These are phyloP conservation scores for Podospora anserina DNA, from an alignment of 495 filamentous ascomycete species.

Conservation along the genomic window DNA sequence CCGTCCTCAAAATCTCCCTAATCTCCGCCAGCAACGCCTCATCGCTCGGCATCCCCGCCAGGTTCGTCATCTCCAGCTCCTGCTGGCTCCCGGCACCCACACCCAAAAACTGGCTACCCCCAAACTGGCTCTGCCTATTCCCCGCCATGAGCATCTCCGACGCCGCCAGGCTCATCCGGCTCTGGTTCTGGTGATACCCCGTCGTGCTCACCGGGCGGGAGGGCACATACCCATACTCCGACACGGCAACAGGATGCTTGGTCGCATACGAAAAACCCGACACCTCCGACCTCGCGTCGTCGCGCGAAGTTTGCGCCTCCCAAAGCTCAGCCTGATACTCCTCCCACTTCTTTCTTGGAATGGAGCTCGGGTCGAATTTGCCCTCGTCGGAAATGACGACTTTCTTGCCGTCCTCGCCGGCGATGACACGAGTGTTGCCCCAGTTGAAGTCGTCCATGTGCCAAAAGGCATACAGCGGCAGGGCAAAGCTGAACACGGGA, in stretches of 20 bases:
- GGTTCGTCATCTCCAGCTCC: slow-evolving; percentile 68
- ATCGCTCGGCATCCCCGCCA: slow-evolving; percentile 71
- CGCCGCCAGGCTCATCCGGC: slow-evolving; percentile 74
- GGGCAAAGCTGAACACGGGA: slow-evolving; percentile 84
- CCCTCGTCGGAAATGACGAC: slow-evolving; percentile 95
- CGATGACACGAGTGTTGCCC: slow-evolving; percentile 96
- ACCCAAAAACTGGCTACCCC: slow-evolving; percentile 49
- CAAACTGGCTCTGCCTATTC: slow-evolving; percentile 48
- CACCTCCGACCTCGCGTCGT: slow-evolving; percentile 82
- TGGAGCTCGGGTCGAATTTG: slow-evolving; percentile 90
- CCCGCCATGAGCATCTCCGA: slow-evolving; percentile 57
- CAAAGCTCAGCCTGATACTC: slow-evolving; percentile 97
- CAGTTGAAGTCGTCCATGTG: slow-evolving; percentile 99
- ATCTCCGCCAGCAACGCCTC: slow-evolving; percentile 93
- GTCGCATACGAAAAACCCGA: slow-evolving; percentile 91
- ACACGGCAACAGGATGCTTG: slow-evolving; percentile 56
- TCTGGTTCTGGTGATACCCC: slow-evolving; percentile 40
- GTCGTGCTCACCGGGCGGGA: slow-evolving; percentile 74
- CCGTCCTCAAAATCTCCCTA: slow-evolving; percentile 81
- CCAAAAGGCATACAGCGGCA: slow-evolving; percentile 98
- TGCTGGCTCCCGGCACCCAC: slow-evolving; percentile 34
- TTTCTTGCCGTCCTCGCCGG: slow-evolving; percentile 91
- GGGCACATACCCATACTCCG: slow-evolving; percentile 58
- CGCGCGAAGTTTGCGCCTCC: slow-evolving; percentile 77
- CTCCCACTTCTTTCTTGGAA: slow-evolving; percentile 98